Percentiles rank a stretch among this genome's conserved stretches.
Evolutionary conservation across 257 asterid genomes (phyloP).

Genomic region (Rhazya stricta): DNA sequence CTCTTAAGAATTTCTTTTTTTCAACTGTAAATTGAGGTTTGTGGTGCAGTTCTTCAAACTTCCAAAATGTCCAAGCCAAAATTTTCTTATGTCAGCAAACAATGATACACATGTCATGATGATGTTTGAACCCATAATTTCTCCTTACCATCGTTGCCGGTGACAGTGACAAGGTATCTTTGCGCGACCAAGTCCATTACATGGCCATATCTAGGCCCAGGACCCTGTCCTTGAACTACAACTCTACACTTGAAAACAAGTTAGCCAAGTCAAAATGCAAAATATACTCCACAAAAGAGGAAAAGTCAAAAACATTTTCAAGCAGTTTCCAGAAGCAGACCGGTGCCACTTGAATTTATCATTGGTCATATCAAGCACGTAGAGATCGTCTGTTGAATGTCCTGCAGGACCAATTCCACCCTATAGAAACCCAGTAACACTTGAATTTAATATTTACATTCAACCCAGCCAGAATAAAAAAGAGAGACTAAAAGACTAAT

Average conservation of each 20-base stretch:
- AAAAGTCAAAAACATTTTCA: conserved; percentile 14
- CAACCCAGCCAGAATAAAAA: neutral
- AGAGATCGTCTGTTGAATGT: conserved; percentile 91
- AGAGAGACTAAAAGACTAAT: neutral
- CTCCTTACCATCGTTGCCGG: conserved; percentile 91
- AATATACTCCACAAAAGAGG: conserved; percentile 7
- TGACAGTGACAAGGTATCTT: conserved; percentile 81
- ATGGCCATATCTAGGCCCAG: conserved; percentile 97
- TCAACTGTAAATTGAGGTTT: neutral
- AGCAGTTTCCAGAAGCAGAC: conserved; percentile 37
- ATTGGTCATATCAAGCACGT: conserved; percentile 88
- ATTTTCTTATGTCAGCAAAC: neutral
- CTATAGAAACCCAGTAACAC: conserved; percentile 38
- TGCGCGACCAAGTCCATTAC: conserved; percentile 99
- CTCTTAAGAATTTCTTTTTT: conserved; percentile 3
- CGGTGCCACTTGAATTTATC: conserved; percentile 97
- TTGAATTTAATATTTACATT: neutral
- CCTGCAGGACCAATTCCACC: conserved; percentile 99
- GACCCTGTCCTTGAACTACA: conserved; percentile 98
- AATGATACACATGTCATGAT: neutral
- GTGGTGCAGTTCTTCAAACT: neutral
- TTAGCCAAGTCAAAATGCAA: conserved; percentile 27
- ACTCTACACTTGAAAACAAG: conserved; percentile 46
- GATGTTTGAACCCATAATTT: conserved; percentile 1
- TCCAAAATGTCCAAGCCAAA: neutral